Base-by-base conservation (phyloP, 2,329 filamentous ascomycete species). In the Beauveria medogensis region DNA sequence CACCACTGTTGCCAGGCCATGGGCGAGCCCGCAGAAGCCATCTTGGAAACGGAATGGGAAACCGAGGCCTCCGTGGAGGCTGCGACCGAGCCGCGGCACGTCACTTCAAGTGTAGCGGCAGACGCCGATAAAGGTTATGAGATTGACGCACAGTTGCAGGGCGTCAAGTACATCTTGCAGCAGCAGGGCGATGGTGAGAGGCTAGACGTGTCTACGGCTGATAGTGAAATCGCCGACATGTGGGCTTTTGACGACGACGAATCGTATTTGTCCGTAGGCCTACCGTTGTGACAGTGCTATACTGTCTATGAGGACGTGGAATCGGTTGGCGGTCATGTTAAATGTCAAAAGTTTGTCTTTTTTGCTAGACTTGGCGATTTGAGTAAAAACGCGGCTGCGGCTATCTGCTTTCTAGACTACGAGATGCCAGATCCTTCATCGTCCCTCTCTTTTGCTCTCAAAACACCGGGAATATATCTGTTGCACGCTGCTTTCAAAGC, bases 1-100 rank as follows among this genome's bases (percentile, higher is more conserved):
- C 48, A 30, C 1, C 40, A 61, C 8, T 64, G 63, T 12, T 60
- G 61, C 40, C 55, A 59, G 30, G 63, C 60, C 20, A 58, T 64
- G 58, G 55, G 46, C 9, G 55, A 57, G 34, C 55, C 41, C 8
- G 18, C 28, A 5, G 28, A 37, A 4, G 50, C 10, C 18, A 22
- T 52, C 5, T 12, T 52, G 30, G 50, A 53, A 7, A 24, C 40
- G 50, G 50, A 40, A 14, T 40, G 34, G 50, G n/a, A 24, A 7
- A 5, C 12, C 1, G n/a, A 16, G 9, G 18, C 8, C 22, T 22
- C 22, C 1, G 14, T 24, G 28, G 30, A 37, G 5, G 2, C 50
- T n/a, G n/a, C 18, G 30, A 28, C 9, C 6, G 20, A 22, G 10
- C 4, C 43, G 2, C 44, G 5, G 9, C 5, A 9, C 44, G 44